Base-by-base conservation (phyloP, 345 rosid genomes). In the Brassica rapa region DNA sequence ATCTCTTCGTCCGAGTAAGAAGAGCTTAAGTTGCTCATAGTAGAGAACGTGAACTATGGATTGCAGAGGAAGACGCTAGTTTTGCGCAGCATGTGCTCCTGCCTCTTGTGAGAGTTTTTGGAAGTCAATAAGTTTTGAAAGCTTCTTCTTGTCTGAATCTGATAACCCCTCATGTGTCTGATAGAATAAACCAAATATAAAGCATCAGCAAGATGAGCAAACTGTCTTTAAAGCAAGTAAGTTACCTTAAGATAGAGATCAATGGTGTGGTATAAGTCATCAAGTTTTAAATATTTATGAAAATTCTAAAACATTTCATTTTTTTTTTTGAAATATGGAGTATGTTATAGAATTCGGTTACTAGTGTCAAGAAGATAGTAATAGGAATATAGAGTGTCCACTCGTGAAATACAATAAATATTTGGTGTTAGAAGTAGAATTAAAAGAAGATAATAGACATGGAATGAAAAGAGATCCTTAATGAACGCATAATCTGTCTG, bases 71-170 rank as follows among this genome's bases (percentile, higher is more conserved):
- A 94, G 97, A 39, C 98, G 89, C 72, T 92, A 98, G 62, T 94
- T 94, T 66, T 94, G 97, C 0, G 98, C 96, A 49, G 98, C 98
- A 60, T 94, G 98, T 8, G 97, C 93, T 15, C 98, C 98, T 1
- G 94, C 98, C 70, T 94, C 98, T 82, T 88, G 97, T 11, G 98
- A 92, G 66, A 94, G 97, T 89, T 94, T 94, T 79, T 94, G 98
- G 83, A 92, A 94, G 82, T 94, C 98, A 0, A 94, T 86, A 80
- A 89, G 82, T 77, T 91, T 94, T 77, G 89, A 86, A 1, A 92
- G 85, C 86, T 81, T 89, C 88, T 91, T 92, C 90, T 84, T 88
- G 86, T 94, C 98, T 11, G 88, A 83, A 83, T 94, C 98, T 41
- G 88, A 75, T 83, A 90, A 78, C 61, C 84, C 85, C 75, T 84